A percentile compares a stretch with the other conserved stretches of the same genome.
phyloP scores from a whole-genome alignment of 2,329 filamentous ascomycete species.

The Trichoderma harzianum region DNA sequence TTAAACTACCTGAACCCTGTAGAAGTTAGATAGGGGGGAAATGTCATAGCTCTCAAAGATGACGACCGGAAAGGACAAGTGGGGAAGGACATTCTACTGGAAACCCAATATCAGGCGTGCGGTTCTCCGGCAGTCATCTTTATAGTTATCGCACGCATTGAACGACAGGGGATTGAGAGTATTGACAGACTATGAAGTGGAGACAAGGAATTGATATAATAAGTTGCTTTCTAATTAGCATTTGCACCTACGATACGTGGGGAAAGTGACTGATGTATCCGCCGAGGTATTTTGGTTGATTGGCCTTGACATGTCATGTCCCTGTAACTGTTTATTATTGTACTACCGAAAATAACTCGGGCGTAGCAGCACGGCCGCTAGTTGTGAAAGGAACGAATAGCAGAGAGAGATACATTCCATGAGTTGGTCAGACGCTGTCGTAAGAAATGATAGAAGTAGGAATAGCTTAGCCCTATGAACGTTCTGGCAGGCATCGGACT shows the following conservation, averaged over 20 bases:
- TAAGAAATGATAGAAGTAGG: background rate
- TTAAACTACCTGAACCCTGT: background rate
- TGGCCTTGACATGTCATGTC: background rate
- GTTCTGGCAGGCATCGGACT: background rate
- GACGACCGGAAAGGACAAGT: background rate
- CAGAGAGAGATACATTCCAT: background rate
- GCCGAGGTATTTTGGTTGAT: background rate
- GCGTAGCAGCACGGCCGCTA: background rate
- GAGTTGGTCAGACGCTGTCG: background rate
- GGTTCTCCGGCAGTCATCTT: background rate
- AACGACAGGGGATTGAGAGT: background rate
- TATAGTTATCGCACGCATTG: background rate
- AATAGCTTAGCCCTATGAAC: background rate
- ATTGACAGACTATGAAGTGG: background rate
- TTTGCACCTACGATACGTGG: background rate
- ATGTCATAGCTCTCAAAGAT: background rate
- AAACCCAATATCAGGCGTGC: background rate
- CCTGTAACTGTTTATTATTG: background rate
- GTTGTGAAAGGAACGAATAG: background rate
- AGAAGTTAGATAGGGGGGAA: background rate
- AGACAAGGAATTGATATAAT: background rate
- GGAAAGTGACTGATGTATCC: background rate
- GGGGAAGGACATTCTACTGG: background rate
- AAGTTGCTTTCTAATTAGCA: background rate
- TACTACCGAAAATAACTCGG: background rate